These are phyloP conservation scores for Nematocida sp. DNA, from an alignment of 371 early-diverging fungal species.

Conservation along the genomic window DNA sequence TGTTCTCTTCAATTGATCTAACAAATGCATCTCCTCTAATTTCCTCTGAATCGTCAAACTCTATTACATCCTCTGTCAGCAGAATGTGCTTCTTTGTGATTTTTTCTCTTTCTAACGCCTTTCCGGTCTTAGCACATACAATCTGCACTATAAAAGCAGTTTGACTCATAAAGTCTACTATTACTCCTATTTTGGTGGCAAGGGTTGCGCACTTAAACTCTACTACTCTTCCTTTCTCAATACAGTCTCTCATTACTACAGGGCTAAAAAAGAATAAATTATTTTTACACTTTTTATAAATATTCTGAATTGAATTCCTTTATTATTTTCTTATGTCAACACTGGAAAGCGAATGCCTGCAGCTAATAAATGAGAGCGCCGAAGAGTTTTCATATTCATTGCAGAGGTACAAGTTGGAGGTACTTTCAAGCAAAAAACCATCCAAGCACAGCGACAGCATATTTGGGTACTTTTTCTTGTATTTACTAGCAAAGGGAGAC, in stretches of 20 bases:
- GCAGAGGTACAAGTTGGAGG: conserved; percentile 44
- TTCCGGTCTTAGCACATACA: conserved; percentile 51
- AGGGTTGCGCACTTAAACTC: conserved; percentile 50
- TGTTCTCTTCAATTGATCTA: conserved; percentile 33
- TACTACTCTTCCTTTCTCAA: conserved; percentile 59
- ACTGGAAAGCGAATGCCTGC: conserved; percentile 36
- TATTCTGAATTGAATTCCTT: conserved; percentile 5
- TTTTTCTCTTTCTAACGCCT: conserved; percentile 33
- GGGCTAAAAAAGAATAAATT: conserved; percentile 44
- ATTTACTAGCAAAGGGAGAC: conserved; percentile 17
- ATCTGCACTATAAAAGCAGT: conserved; percentile 38
- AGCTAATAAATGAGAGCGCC: not conserved
- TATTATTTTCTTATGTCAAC: conserved; percentile 7
- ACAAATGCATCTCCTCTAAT: conserved; percentile 45
- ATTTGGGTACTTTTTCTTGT: conserved; percentile 37
- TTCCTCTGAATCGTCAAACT: conserved; percentile 45
- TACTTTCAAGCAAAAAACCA: not conserved
- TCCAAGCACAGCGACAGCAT: conserved; percentile 35
- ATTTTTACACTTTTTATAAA: conserved; percentile 14
- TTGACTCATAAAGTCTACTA: conserved; percentile 55
- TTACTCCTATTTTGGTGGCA: conserved; percentile 34
- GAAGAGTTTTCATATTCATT: not conserved
- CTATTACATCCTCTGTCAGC: conserved; percentile 39
- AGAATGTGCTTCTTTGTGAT: conserved; percentile 37
- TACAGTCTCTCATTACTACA: conserved; percentile 53